These are phyloP conservation scores for Fomitopsis pulvina DNA, from an alignment of 768 basidiomycete genomes.

Conservation along the genomic window DNA sequence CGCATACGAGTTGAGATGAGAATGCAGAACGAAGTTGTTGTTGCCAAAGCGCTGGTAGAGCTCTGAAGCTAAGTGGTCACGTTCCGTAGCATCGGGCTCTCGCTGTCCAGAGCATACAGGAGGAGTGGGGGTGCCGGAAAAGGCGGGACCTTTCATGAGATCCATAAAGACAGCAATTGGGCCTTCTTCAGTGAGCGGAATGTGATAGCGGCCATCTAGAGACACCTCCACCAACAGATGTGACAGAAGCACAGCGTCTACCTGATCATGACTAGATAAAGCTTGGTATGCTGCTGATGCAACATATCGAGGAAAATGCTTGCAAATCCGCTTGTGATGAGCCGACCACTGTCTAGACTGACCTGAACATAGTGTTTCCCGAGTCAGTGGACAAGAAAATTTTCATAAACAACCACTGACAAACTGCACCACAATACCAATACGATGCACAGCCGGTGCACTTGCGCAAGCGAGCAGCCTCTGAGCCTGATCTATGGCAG, in stretches of 20 bases:
- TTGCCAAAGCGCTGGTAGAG: constrained; percentile 64
- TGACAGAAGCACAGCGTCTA: constrained; percentile 60
- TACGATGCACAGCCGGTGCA: constrained; percentile 65
- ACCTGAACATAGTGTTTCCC: constrained; percentile 35
- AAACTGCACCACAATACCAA: constrained; percentile 65
- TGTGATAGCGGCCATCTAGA: constrained; percentile 9
- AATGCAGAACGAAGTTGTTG: constrained; percentile 77
- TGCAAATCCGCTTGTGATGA: constrained; percentile 69
- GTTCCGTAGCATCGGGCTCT: constrained; percentile 19
- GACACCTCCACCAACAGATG: constrained; percentile 45
- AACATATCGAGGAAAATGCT: constrained; percentile 38
- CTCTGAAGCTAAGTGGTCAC: constrained; percentile 22
- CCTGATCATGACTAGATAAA: constrained; percentile 44
- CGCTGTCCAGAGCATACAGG: not conserved
- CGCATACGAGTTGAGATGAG: constrained; percentile 60
- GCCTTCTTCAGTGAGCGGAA: not conserved
- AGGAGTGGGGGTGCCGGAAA: not conserved
- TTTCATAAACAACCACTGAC: constrained; percentile 27
- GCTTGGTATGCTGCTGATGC: constrained; percentile 40
- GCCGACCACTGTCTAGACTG: constrained; percentile 62
- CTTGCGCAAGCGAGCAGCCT: constrained; percentile 33
- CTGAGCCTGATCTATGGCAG: constrained; percentile 39
- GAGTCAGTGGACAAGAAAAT: not conserved
- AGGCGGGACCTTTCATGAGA: constrained; percentile 16
- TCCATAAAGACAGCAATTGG: constrained; percentile 17